Evolutionary conservation across 139 green algal genomes (phyloP), one percentile per base, ranked within the genome.

Genomic region (Tetraselmis striata): DNA sequence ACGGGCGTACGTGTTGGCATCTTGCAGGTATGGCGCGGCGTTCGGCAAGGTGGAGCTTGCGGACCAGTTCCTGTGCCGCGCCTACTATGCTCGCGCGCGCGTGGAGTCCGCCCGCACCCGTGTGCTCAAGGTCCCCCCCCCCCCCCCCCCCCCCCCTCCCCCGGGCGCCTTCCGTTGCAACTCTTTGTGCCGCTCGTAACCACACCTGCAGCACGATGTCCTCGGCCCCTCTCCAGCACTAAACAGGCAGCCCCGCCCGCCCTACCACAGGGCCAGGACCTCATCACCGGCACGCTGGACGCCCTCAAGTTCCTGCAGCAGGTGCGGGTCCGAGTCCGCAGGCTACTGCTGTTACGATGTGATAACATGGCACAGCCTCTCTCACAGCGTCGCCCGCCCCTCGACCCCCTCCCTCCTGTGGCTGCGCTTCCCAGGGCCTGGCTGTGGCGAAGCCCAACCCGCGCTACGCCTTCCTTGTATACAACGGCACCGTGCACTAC

Each of bases 401-500:
- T 23, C 28, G 29, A 81, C 75, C 30, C 76, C 59, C 32, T 28
- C 26, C 78, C 2, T 27, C 29, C 5, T 25, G 24, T 23, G 80
- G 77, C 78, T 87, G 90, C n/a, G n/a, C n/a, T n/a, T n/a, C n/a
- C n/a, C n/a, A n/a, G n/a, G 45, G 45, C 11, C 45, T 67, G 18
- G 5, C 45, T 18, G 45, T 67, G 45, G 45, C 45, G 11, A 67
- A 67, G 45, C 11, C 45, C 45, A 67, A 67, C 45, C 45, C 45
- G 18, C 45, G 90, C 76, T 91, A 93, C 76, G 58, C 77, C 2
- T 91, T 91, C 79, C 84, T 94, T 29, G 86, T 93, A 30, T 92
- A 93, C 86, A 94, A 94, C 81, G 89, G 86, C 59, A 86, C 77
- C 22, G 88, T 94, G 67, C 86, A 91, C 80, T 86, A 90, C 82